Evolutionary conservation across 768 basidiomycete genomes (phyloP).

Genomic region (Tremella fuciformis): DNA sequence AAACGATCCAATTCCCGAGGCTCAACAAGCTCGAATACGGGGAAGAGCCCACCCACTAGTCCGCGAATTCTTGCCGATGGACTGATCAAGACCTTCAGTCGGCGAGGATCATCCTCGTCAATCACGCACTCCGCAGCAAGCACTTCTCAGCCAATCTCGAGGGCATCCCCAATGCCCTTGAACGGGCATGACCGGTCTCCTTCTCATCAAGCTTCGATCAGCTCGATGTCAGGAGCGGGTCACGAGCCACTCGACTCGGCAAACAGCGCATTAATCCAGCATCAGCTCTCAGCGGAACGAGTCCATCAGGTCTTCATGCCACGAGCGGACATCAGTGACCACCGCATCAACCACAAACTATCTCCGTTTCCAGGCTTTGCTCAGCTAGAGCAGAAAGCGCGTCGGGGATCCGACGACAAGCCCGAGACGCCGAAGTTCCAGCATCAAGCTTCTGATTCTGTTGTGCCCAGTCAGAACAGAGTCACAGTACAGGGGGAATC

Average conservation of each 20-base stretch:
- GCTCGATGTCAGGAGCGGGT: constrained; percentile 28
- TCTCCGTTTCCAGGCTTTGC: constrained; percentile 87
- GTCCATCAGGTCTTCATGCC: constrained; percentile 63
- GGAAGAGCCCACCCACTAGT: constrained; percentile 21
- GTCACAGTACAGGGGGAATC: constrained; percentile 18
- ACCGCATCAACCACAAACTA: constrained; percentile 73
- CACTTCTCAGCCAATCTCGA: constrained; percentile 10
- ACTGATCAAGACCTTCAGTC: constrained; percentile 15
- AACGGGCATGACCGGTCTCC: constrained; percentile 45
- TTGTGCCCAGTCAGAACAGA: constrained; percentile 34
- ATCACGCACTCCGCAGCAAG: constrained; percentile 21
- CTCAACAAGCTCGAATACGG: constrained; percentile 2
- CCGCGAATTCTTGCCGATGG: constrained; percentile 20
- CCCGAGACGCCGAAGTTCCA: constrained; percentile 28
- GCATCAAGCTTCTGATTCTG: constrained; percentile 48
- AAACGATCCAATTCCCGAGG: constrained; percentile 26
- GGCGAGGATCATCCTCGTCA: constrained; percentile 36
- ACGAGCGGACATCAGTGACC: constrained; percentile 66
- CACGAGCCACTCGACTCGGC: constrained; percentile 13
- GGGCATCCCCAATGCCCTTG: constrained; percentile 14
- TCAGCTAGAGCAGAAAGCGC: constrained; percentile 56
- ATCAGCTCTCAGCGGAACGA: constrained; percentile 59
- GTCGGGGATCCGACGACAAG: constrained; percentile 6
- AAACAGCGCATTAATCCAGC: constrained; percentile 53
- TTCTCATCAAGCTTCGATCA: constrained; percentile 36